Percentiles rank a stretch among this genome's conserved stretches.
phyloP scores from a whole-genome alignment of 441 rosid genomes.

The Populus hybrid region DNA sequence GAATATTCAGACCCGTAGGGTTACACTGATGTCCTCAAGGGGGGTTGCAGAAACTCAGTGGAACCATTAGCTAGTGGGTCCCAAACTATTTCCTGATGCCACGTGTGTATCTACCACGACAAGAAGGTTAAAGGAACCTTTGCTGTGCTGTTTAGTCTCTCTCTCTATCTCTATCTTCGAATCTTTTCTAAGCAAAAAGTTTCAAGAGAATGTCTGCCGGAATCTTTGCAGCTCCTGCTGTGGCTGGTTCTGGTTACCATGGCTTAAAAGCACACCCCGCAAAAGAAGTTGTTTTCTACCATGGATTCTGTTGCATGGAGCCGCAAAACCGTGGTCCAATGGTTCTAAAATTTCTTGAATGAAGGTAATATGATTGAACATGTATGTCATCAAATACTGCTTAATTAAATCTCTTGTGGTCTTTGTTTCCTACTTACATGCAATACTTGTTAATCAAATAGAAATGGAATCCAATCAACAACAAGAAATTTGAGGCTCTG shows the following conservation, averaged over 20 bases:
- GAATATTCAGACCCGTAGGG: background rate
- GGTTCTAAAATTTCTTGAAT: slow-evolving; percentile 49
- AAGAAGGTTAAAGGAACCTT: background rate
- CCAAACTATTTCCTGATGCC: background rate
- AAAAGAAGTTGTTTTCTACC: slow-evolving; percentile 22
- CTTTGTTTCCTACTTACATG: background rate
- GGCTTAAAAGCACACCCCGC: slow-evolving; percentile 31
- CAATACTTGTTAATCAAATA: slow-evolving; percentile 12
- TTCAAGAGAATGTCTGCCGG: slow-evolving; percentile 38
- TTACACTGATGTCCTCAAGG: background rate
- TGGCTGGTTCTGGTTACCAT: slow-evolving; percentile 25
- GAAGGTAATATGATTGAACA: slow-evolving; percentile 37
- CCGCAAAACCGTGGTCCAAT: slow-evolving; percentile 40
- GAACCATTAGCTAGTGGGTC: slow-evolving; percentile 13
- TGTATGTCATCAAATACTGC: background rate
- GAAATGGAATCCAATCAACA: slow-evolving; percentile 71
- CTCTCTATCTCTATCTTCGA: no score
- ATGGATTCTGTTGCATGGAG: slow-evolving; percentile 39
- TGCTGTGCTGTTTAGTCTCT: no score
- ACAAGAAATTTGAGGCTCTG: slow-evolving; percentile 64
- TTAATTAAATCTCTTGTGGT: background rate
- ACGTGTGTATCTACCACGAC: background rate
- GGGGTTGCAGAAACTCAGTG: background rate
- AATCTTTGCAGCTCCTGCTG: slow-evolving; percentile 27
- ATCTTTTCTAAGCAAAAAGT: no score